Evolutionary conservation across 2,329 filamentous ascomycete genomes (phyloP), one percentile per base, ranked within the genome.

Genomic region (Cercospora sp.): DNA sequence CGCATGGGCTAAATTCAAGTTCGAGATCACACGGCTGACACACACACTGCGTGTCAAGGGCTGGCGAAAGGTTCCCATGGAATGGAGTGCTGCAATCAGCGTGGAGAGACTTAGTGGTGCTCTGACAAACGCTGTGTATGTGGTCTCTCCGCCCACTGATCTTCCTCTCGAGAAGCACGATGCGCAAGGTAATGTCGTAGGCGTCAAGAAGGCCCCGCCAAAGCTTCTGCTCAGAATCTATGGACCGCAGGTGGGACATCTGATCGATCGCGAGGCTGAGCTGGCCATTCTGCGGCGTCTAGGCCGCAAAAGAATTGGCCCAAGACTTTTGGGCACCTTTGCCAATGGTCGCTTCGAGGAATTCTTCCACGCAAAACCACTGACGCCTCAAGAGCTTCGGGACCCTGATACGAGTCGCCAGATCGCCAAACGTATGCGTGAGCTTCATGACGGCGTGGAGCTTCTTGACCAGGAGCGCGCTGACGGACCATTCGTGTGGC

Each of bases 401-500:
- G 88, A 92, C 34, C 87, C 92, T 0, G 91, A 93, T 61, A 97
- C 92, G 0, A 96, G 91, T 37, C 91, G 88, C 76, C 92, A 97
- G 77, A 99, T 99, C 76, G 94, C 95, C 12, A 98, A 98, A 84
- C 91, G 95, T 61, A 97, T 99, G 93, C 87, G 94, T 70, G 95
- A 99, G 80, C 85, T 99, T 40, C 95, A 99, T 75, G 92, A 97
- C 63, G 95, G 95, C 0, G 90, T 99, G 70, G 93, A 97, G 30
- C 83, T 99, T 21, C 85, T 97, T 0, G 87, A 90, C 1, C 85
- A 89, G 40, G 95, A 99, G 80, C 86, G 89, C 61, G 87, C 91
- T 40, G 89, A 86, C 21, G 95, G 95, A 0, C 91, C 95, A 0
- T 90, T 89, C 65, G 90, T 97, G 10, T 97, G 93, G 87, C 89